Conservation (phyloP, 192 early-diverging fungal species). For the Backusella parvicylindrica region DNA sequence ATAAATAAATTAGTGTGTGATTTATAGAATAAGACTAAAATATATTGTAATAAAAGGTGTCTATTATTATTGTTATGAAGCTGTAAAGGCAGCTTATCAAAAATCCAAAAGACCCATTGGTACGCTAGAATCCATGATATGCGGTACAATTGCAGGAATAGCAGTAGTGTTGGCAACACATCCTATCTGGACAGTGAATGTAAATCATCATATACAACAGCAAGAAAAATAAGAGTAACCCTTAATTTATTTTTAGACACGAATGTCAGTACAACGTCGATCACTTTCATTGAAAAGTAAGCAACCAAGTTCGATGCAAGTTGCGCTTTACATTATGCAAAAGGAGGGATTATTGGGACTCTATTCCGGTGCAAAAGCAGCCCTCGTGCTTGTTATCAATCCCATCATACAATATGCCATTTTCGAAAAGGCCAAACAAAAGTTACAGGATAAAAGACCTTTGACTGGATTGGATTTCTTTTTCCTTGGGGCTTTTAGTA, state of each 20-base stretch:
- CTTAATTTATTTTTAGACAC: background rate
- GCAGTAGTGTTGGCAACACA: constrained; percentile 85
- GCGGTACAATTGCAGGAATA: constrained; percentile 84
- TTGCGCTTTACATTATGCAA: constrained; percentile 69
- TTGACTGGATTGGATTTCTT: constrained; percentile 89
- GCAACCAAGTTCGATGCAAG: constrained; percentile 36
- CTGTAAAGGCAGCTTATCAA: constrained; percentile 81
- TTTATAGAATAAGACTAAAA: background rate
- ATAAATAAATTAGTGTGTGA: background rate
- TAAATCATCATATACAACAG: too few species aligned
- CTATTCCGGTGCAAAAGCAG: constrained; percentile 87
- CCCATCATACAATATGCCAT: constrained; percentile 98
- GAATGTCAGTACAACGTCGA: constrained; percentile 44
- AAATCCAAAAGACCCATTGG: constrained; percentile 47
- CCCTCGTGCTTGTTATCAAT: constrained; percentile 94
- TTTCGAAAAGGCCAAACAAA: constrained; percentile 86
- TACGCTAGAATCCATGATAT: constrained; percentile 74
- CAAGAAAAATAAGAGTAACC: background rate
- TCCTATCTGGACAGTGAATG: constrained; percentile 97
- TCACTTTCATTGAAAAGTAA: background rate
- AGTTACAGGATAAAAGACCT: constrained; percentile 31
- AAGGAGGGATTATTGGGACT: constrained; percentile 83
- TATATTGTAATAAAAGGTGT: background rate
- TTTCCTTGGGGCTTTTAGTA: constrained; percentile 88
- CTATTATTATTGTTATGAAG: constrained; percentile 88